Evolutionary conservation across 352 stramenopile genomes (phyloP), one percentile per base, ranked within the genome.

Genomic region (Phytophthora idaei): DNA sequence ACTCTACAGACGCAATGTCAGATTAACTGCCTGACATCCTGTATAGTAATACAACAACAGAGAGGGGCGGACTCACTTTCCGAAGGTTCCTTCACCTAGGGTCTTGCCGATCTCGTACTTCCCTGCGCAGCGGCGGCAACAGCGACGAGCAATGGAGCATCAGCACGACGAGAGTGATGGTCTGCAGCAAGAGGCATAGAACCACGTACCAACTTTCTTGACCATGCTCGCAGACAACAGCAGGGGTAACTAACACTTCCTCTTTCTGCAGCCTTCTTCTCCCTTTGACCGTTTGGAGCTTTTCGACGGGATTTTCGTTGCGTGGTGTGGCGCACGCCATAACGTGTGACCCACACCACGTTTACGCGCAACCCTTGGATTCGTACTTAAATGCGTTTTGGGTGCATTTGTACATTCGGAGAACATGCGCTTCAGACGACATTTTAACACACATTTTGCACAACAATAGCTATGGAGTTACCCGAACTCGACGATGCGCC

Each of bases 51-150:
- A 49, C 8, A 12, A 27, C 3, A 29, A 15, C 14, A 49, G 28
- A 57, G 12, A 39, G 47, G 29, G 21, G 48, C 12, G 15, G 28
- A 88, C 87, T 54, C 84, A 95, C 90, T 99, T 99, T 62, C 95
- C 97, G 71, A 99, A 99, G 6, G 96, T 98, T 53, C 97, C 97
- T 65, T 99, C 95, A 34, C 97, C 97, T 6, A 99, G 73, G 39
- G 94, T 99, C 76, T 98, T 96, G 51, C 93, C 88, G 56, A 99
- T 97, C 73, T 98, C 94, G 75, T 99, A 99, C 75, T 99, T 98
- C 57, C 97, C 97, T 85, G 93, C 62, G 73, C n/a, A 32, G 51
- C 36, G 21, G 28, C 14, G 12, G 27, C 6, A 52, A 21, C 3
- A 21, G 27, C 8, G 17, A 37, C 12, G 27, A 52, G 46, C 8